A percentile compares a stretch with the other conserved stretches of the same genome.
These are phyloP conservation scores for Diutina ranongensis DNA, from an alignment of 1,139 yeast genomes.

Conservation along the genomic window DNA sequence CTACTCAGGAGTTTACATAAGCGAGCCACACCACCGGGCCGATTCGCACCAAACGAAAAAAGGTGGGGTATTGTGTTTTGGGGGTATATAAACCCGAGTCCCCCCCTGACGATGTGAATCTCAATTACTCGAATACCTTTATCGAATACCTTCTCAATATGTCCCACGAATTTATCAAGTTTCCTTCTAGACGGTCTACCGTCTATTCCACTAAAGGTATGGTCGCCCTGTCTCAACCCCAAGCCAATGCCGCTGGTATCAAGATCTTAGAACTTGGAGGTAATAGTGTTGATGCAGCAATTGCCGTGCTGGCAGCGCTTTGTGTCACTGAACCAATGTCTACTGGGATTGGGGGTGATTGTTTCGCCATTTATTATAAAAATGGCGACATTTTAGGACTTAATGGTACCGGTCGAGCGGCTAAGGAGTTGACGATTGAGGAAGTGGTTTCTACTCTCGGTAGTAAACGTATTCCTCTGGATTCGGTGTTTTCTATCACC, in stretches of 20 bases:
- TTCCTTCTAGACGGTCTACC: constrained; percentile 58
- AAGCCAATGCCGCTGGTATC: constrained; percentile 68
- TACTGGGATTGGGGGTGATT: constrained; percentile 80
- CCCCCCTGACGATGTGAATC: too few species aligned
- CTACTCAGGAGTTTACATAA: neutral
- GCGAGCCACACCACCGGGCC: neutral
- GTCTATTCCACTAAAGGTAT: constrained; percentile 70
- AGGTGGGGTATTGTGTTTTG: neutral
- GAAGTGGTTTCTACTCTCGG: constrained; percentile 30
- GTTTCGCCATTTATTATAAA: constrained; percentile 55
- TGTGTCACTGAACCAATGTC: constrained; percentile 66
- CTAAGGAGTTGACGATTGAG: constrained; percentile 39
- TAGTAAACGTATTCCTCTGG: constrained; percentile 22
- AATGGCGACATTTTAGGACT: constrained; percentile 37
- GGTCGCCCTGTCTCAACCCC: constrained; percentile 65
- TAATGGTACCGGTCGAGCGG: constrained; percentile 72
- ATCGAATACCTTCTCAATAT: too few species aligned
- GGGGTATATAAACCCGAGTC: neutral
- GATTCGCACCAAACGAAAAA: neutral
- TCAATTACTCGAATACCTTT: too few species aligned
- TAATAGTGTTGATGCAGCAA: constrained; percentile 72
- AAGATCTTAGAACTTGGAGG: constrained; percentile 61
- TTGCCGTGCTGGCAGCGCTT: constrained; percentile 68
- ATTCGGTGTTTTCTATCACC: constrained; percentile 50
- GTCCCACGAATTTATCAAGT: constrained; percentile 11